Base-by-base conservation (phyloP, 2,329 filamentous ascomycete species). In the Penicillium verrucosum region DNA sequence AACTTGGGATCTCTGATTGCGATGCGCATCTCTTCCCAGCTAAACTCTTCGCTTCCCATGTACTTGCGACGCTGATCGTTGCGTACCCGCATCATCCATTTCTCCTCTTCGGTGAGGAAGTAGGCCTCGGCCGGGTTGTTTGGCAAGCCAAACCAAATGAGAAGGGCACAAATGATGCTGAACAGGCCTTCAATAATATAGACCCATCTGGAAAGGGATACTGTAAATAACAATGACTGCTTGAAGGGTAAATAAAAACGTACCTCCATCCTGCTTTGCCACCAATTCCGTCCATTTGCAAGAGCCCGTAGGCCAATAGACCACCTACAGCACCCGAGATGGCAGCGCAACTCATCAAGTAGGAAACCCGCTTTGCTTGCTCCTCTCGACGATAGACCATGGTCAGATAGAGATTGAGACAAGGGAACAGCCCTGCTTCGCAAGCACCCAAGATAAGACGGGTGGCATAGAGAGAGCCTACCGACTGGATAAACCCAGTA, bases 101-200 rank as follows among this genome's bases (percentile, higher is more conserved):
- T 79, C 60, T 83, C 79, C 46, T 81, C 76, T 1, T 69, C 68
- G 36, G 63, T 79, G 36, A 82, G 69, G 55, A 82, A 83, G 60
- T 78, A 80, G 2, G 81, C 80, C 1, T 75, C 74, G 0, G 70
- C 69, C 0, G 78, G 77, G 47, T 81, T 73, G 38, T 78, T 78
- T 1, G 81, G 80, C 10, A 56, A 16, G 10, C 53, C 53, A n/a
- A 56, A 52, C 53, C 53, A 56, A 46, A 81, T 73, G 27, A 78
- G 64, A 16, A 77, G 54, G 0, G 73, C 78, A 27, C 79, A 69
- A 12, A 78, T 11, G 18, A 79, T 62, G 53, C 75, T 78, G 61
- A 78, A 74, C 8, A 78, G 60, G 4, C 80, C 81, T 60, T 82
- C 80, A 18, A 82, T 78, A 27, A 82, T 79, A 55, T 77, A 80